These are phyloP conservation scores for Syzygium malaccense DNA, from an alignment of 441 rosid genomes.

Conservation along the genomic window DNA sequence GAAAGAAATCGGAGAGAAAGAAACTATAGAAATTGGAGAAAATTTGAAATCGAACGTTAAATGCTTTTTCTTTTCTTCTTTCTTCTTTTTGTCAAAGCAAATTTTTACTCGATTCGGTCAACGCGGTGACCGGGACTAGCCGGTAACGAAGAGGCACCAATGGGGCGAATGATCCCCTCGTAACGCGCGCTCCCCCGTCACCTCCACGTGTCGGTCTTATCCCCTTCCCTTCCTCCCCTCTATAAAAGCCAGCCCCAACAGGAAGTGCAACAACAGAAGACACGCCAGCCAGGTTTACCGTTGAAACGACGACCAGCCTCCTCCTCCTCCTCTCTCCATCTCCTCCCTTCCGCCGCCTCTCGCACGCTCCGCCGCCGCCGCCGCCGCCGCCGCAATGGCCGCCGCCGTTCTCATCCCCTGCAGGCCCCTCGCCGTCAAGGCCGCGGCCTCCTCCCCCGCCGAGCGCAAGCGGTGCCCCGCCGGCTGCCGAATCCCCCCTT, in stretches of 20 bases:
- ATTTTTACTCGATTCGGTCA: too few species aligned
- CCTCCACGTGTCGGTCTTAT: not conserved
- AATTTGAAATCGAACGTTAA: too few species aligned
- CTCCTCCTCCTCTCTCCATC: not conserved
- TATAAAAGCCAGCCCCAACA: not conserved
- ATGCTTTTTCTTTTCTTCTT: too few species aligned
- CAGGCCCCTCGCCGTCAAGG: not conserved
- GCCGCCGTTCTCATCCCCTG: not conserved
- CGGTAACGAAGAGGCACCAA: fast-evolving
- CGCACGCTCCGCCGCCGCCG: too few species aligned
- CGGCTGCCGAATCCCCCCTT: not conserved
- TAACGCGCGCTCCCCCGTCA: fast-evolving
- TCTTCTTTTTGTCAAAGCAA: too few species aligned
- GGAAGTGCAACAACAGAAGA: fast-evolving
- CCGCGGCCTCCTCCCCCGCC: not conserved
- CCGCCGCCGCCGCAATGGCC: not conserved
- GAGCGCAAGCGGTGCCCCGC: not conserved
- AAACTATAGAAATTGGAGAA: too few species aligned
- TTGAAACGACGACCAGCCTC: not conserved
- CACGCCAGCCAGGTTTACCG: not conserved
- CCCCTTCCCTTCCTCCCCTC: not conserved
- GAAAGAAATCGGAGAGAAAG: too few species aligned
- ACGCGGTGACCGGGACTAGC: not conserved
- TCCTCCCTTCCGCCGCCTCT: not conserved
- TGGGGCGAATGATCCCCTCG: not conserved